phyloP scores from a whole-genome alignment of 2,329 filamentous ascomycete species.

The Colletotrichum tanaceti region DNA sequence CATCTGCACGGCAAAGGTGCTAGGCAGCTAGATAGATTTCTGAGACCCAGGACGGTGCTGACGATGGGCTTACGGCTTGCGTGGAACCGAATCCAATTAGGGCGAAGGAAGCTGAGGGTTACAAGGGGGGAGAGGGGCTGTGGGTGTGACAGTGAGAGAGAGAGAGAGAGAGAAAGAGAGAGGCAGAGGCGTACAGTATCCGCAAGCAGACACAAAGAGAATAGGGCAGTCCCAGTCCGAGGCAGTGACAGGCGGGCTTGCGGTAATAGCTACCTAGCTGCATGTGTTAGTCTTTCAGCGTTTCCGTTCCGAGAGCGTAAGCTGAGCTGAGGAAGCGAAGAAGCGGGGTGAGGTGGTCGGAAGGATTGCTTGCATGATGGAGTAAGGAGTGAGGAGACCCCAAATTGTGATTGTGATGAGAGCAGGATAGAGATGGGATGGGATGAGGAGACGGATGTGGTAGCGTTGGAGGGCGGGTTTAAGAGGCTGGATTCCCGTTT shows the following conservation, averaged over 20 bases:
- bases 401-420: slow-evolving; percentile 15
- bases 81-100: slow-evolving; percentile 25
- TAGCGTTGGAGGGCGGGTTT: slow-evolving; percentile 20
- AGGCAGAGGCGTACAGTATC: too few species aligned
- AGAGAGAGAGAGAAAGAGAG: too few species aligned
- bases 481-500: slow-evolving; percentile 32
- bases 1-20: slow-evolving; percentile 7
- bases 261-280: too few species aligned
- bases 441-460: slow-evolving; percentile 1
- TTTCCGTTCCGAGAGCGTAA: slow-evolving; percentile 38
- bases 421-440: slow-evolving; percentile 13
- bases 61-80: slow-evolving; percentile 36
- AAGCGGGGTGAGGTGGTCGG: slow-evolving; percentile 17
- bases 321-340: slow-evolving; percentile 16
- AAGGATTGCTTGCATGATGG: slow-evolving; percentile 24
- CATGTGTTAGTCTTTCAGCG: slow-evolving; percentile 14
- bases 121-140: background rate
- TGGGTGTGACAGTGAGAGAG: background rate
- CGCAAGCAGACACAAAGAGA: background rate
- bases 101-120: slow-evolving; percentile 26
- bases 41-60: slow-evolving; percentile 10
- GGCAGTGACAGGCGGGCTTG: slow-evolving; percentile 19
- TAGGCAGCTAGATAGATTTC: background rate
- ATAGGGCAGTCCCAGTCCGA: slow-evolving; percentile 9
- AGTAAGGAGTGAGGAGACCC: background rate